These are phyloP conservation scores for Pestalotiopsis fici DNA, from an alignment of 2,329 filamentous ascomycete species.

Conservation along the genomic window DNA sequence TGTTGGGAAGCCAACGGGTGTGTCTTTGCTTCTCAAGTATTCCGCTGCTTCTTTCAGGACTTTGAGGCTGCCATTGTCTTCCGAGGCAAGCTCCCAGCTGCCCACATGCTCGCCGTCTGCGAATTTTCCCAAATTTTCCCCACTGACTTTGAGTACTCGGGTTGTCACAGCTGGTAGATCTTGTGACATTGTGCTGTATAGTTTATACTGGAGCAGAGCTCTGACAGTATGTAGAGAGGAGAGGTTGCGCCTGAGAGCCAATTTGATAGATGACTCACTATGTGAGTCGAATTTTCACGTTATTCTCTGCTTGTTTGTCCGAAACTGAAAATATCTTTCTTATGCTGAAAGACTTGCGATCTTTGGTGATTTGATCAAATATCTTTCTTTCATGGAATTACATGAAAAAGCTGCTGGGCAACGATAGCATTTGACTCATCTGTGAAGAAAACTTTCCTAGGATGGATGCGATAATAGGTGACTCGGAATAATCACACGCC, in stretches of 20 bases:
- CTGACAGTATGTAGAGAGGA: slow-evolving; percentile 22
- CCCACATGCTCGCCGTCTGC: slow-evolving; percentile 21
- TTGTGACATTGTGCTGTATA: slow-evolving; percentile 31
- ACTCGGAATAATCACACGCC: slow-evolving; percentile 4
- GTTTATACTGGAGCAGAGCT: slow-evolving; percentile 21
- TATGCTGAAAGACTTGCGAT: not conserved
- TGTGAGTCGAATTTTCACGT: not conserved
- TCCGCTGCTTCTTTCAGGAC: slow-evolving; percentile 64
- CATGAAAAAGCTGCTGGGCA: not conserved
- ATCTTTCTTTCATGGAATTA: not conserved
- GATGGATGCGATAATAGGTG: slow-evolving; percentile 5
- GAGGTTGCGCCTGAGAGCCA: slow-evolving; percentile 23
- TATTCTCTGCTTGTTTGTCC: not conserved
- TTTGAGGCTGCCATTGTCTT: slow-evolving; percentile 19
- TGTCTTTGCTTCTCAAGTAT: slow-evolving; percentile 64
- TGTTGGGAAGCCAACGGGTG: slow-evolving; percentile 91
- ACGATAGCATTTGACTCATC: slow-evolving; percentile 19
- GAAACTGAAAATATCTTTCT: not conserved
- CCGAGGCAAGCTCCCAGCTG: slow-evolving; percentile 27
- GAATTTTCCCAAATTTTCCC: slow-evolving; percentile 24
- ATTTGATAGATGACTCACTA: slow-evolving; percentile 18
- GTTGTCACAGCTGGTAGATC: slow-evolving; percentile 24
- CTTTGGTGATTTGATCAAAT: too few species aligned
- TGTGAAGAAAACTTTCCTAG: slow-evolving; percentile 9
- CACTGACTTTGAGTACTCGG: slow-evolving; percentile 22